A percentile compares a stretch with the other conserved stretches of the same genome.
Evolutionary conservation across 768 basidiomycete genomes (phyloP).

Genomic region (Cyathus striatus): DNA sequence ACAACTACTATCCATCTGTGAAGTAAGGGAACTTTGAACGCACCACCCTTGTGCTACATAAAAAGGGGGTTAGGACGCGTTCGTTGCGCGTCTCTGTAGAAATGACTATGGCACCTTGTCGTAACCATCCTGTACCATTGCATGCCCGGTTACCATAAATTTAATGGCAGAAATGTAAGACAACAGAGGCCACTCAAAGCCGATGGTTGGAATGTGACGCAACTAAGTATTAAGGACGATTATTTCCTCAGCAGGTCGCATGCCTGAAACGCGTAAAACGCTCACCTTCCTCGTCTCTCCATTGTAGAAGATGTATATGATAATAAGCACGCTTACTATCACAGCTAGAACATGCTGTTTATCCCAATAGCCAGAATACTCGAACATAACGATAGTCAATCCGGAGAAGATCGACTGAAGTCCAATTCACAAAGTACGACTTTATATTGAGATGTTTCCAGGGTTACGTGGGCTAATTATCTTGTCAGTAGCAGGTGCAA

Average conservation of each 20-base stretch:
- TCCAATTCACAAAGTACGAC: too few species aligned
- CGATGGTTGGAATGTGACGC: conserved; percentile 12
- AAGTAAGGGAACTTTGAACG: conserved; percentile 15
- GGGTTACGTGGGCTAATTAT: too few species aligned
- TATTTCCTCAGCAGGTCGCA: not conserved
- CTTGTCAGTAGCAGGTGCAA: too few species aligned
- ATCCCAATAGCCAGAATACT: not conserved
- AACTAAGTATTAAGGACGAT: conserved; percentile 5
- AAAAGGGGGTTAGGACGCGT: too few species aligned
- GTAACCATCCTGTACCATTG: conserved; percentile 14
- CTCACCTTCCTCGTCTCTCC: too few species aligned
- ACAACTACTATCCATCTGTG: not conserved
- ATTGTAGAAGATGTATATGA: not conserved
- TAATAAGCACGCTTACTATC: too few species aligned
- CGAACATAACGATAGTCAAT: not conserved
- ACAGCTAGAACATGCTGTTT: too few species aligned
- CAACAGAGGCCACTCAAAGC: conserved; percentile 9
- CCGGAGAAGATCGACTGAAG: not conserved
- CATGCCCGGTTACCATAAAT: conserved; percentile 9
- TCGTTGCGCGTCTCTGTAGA: too few species aligned
- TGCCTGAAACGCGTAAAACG: too few species aligned
- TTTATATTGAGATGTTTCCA: too few species aligned
- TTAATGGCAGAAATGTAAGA: conserved; percentile 10
- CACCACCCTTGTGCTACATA: conserved; percentile 10
- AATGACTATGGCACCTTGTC: conserved; percentile 9